Percentiles rank a stretch among this genome's conserved stretches.
Evolutionary conservation across 306 rosid species (phyloP).

Genomic region (Prunus fruticosa): DNA sequence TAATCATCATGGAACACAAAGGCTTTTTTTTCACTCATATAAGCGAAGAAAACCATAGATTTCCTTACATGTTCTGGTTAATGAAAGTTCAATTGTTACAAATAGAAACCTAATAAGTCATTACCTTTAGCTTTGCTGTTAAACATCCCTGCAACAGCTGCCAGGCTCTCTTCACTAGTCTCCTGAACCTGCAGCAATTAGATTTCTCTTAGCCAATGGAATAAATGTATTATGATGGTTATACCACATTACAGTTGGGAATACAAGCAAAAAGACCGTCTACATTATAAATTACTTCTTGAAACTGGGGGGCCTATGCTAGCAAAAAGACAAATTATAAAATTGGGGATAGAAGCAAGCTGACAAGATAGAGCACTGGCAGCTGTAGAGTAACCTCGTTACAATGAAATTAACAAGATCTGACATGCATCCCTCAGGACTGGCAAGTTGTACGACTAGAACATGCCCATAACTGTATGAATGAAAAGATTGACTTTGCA

Average conservation of each 20-base stretch:
- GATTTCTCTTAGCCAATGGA: slow-evolving; percentile 16
- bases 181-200: slow-evolving; percentile 61
- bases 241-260: neutral
- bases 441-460: neutral
- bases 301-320: neutral
- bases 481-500: neutral
- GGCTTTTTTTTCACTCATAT: neutral
- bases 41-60: neutral
- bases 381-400: neutral
- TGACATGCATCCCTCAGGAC: neutral
- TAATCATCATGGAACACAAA: neutral
- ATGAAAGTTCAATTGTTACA: neutral
- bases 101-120: slow-evolving; percentile 10
- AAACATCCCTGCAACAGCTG: slow-evolving; percentile 99
- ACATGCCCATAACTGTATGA: neutral
- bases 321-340: neutral
- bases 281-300: neutral
- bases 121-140: slow-evolving; percentile 99
- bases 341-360: neutral
- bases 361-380: neutral
- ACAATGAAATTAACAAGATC: neutral
- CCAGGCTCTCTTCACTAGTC: slow-evolving; percentile 92
- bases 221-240: neutral
- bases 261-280: neutral
- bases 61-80: neutral